Evolutionary conservation across 768 basidiomycete genomes (phyloP).

Genomic region (Boletus tomentosulus): DNA sequence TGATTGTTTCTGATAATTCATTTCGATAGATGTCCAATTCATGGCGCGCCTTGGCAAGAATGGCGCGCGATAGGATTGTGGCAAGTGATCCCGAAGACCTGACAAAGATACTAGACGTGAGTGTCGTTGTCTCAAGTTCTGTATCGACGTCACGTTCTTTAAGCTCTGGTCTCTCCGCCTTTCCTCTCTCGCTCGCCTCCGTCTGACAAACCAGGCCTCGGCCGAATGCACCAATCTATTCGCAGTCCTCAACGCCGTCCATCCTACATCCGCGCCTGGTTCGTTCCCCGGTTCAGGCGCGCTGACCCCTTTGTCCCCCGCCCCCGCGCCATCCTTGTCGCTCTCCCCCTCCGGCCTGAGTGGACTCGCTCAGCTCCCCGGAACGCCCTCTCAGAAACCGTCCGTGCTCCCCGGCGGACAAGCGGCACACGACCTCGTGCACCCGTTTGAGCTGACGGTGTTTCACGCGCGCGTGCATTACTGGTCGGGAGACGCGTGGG

Average conservation of each 20-base stretch:
- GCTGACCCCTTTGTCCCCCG: conserved; percentile 35
- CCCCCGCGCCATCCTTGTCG: not conserved
- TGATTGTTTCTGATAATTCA: conserved; percentile 11
- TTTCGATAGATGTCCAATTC: conserved; percentile 74
- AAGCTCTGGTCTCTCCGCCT: conserved; percentile 86
- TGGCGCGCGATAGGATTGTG: conserved; percentile 78
- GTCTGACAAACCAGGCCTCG: conserved; percentile 83
- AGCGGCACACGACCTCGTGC: conserved; percentile 8
- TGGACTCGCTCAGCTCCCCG: conserved; percentile 20
- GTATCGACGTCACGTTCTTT: not conserved
- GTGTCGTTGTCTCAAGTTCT: conserved; percentile 20
- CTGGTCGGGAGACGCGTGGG: conserved; percentile 79
- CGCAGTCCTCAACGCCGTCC: conserved; percentile 57
- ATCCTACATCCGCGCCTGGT: conserved; percentile 46
- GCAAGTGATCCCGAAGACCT: conserved; percentile 67
- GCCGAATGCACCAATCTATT: conserved; percentile 83
- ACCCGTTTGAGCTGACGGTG: conserved; percentile 55
- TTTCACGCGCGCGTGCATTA: conserved; percentile 73
- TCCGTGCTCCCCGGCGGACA: conserved; percentile 3
- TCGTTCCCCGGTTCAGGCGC: conserved; percentile 44
- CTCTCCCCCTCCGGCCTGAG: conserved; percentile 24
- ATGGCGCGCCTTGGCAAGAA: conserved; percentile 79
- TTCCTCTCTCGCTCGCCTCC: conserved; percentile 71
- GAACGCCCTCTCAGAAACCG: conserved; percentile 20
- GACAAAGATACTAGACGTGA: conserved; percentile 59